A percentile compares a stretch with the other conserved stretches of the same genome.
Conservation (phyloP, 1,139 yeast genomes). For the Suhomyces choctaworum region DNA sequence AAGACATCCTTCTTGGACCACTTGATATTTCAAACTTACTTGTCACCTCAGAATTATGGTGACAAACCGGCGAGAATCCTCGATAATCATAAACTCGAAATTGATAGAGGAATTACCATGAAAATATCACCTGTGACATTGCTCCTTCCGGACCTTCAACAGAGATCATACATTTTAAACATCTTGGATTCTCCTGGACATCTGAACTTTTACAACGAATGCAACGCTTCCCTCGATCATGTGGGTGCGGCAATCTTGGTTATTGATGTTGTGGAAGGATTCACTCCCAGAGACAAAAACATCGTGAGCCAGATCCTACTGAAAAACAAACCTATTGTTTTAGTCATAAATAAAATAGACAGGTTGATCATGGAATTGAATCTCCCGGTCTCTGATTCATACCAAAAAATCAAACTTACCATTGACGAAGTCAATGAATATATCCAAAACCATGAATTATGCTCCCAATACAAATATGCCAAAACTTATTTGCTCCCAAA, state of each 20-base stretch:
- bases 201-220: slow-evolving; percentile 76
- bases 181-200: slow-evolving; percentile 92
- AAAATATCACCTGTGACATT: slow-evolving; percentile 64
- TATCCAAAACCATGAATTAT: slow-evolving; percentile 35
- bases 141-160: slow-evolving; percentile 55
- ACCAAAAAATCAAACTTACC: slow-evolving; percentile 59
- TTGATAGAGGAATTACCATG: slow-evolving; percentile 68
- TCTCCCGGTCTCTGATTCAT: slow-evolving; percentile 74
- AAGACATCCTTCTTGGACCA: slow-evolving; percentile 79
- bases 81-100: slow-evolving; percentile 71
- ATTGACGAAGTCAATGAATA: slow-evolving; percentile 65
- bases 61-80: slow-evolving; percentile 57
- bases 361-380: slow-evolving; percentile 74
- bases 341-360: slow-evolving; percentile 83
- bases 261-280: slow-evolving; percentile 85
- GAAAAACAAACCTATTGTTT: slow-evolving; percentile 50
- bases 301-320: slow-evolving; percentile 51
- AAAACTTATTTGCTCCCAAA: slow-evolving; percentile 56
- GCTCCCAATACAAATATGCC: slow-evolving; percentile 26
- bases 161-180: slow-evolving; percentile 60
- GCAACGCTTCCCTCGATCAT: slow-evolving; percentile 54
- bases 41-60: slow-evolving; percentile 15
- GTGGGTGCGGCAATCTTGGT: slow-evolving; percentile 70
- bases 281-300: slow-evolving; percentile 53
- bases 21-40: slow-evolving; percentile 67